These are phyloP conservation scores for Pneumocystis carinii DNA, from an alignment of 1,139 yeast genomes.

Conservation along the genomic window DNA sequence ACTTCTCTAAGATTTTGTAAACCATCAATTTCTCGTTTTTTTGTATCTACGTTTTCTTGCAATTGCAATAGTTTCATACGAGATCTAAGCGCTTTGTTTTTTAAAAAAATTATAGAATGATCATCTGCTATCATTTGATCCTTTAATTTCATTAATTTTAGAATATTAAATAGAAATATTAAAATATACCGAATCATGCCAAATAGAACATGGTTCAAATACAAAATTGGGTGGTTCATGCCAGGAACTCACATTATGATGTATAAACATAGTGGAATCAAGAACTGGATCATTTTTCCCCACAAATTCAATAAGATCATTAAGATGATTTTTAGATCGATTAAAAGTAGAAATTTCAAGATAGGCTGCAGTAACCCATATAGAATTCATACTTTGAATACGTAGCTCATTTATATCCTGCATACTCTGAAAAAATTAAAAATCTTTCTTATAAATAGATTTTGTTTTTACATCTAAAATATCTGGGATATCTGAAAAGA, in stretches of 20 bases:
- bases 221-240: slow-evolving; percentile 72
- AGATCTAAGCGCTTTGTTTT: slow-evolving; percentile 41
- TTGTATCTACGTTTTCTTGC: slow-evolving; percentile 33
- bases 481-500: slow-evolving; percentile 87
- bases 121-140: slow-evolving; percentile 52
- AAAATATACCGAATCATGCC: slow-evolving; percentile 51
- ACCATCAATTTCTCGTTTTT: slow-evolving; percentile 40
- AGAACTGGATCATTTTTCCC: slow-evolving; percentile 58
- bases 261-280: slow-evolving; percentile 82
- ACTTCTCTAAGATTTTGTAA: slow-evolving; percentile 25
- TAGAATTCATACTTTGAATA: slow-evolving; percentile 53
- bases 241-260: slow-evolving; percentile 70
- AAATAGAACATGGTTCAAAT: slow-evolving; percentile 76
- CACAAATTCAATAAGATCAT: slow-evolving; percentile 40
- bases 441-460: neutral
- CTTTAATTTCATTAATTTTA: slow-evolving; percentile 28
- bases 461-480: slow-evolving; percentile 33
- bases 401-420: slow-evolving; percentile 77
- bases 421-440: slow-evolving; percentile 32
- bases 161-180: neutral
- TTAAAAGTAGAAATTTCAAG: slow-evolving; percentile 48
- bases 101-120: slow-evolving; percentile 51
- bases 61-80: slow-evolving; percentile 33
- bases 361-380: slow-evolving; percentile 49
- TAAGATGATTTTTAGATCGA: slow-evolving; percentile 30